Conservation (phyloP, 1,284 basidiomycete species). For the Heterobasidion irregulare region DNA sequence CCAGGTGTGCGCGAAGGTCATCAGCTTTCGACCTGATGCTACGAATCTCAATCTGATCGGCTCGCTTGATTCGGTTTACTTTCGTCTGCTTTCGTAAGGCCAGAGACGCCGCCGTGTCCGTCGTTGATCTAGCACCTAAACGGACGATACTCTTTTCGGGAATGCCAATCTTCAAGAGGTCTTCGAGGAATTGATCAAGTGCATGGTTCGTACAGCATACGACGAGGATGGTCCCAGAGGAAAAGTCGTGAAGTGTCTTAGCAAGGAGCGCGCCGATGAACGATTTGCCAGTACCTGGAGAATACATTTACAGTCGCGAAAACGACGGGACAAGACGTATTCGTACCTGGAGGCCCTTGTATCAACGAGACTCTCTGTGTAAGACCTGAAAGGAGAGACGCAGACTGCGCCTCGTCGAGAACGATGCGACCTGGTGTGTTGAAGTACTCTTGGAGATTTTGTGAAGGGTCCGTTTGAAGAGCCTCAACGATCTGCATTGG, state of each 20-base stretch:
- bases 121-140: slow-evolving; percentile 45
- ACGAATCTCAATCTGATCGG: slow-evolving; percentile 34
- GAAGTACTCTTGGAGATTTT: slow-evolving; percentile 35
- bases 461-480: slow-evolving; percentile 23
- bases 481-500: slow-evolving; percentile 21
- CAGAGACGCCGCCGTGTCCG: slow-evolving; percentile 33
- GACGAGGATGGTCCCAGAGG: slow-evolving; percentile 41
- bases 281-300: slow-evolving; percentile 56
- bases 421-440: slow-evolving; percentile 26
- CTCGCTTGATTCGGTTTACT: slow-evolving; percentile 12
- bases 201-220: slow-evolving; percentile 66
- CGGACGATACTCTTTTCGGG: slow-evolving; percentile 36
- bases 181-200: slow-evolving; percentile 53
- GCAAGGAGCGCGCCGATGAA: slow-evolving; percentile 58
- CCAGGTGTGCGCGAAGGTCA: slow-evolving; percentile 17
- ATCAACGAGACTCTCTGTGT: slow-evolving; percentile 49
- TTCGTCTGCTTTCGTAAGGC: slow-evolving; percentile 27
- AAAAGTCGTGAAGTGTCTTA: slow-evolving; percentile 42
- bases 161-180: slow-evolving; percentile 50
- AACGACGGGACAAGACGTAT: no score
- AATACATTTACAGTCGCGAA: neutral
- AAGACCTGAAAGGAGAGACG: slow-evolving; percentile 41
- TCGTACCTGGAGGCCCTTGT: slow-evolving; percentile 55
- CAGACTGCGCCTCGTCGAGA: slow-evolving; percentile 43
- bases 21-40: slow-evolving; percentile 20